These are phyloP conservation scores for Botrytis cinerea DNA, from an alignment of 2,329 filamentous ascomycete genomes.

Conservation along the genomic window DNA sequence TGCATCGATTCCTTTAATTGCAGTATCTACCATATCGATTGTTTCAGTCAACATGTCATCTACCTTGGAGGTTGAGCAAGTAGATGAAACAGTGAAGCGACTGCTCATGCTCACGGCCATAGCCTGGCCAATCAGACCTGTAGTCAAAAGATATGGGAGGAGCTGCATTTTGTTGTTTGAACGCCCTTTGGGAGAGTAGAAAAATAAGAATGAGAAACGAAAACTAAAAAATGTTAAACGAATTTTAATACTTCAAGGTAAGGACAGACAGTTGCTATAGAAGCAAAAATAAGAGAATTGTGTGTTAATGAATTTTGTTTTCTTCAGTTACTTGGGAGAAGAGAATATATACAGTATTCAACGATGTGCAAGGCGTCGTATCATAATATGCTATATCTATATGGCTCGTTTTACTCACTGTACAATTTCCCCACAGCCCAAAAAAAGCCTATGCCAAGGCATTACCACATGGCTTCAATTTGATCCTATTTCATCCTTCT, in stretches of 20 bases:
- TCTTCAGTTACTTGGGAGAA: neutral
- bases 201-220: neutral
- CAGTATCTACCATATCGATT: constrained; percentile 20
- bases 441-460: constrained; percentile 2
- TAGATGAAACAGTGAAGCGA: constrained; percentile 20
- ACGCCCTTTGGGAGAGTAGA: neutral
- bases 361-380: neutral
- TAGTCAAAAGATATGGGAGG: neutral
- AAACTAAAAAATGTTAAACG: neutral
- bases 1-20: constrained; percentile 9
- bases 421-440: constrained; percentile 8
- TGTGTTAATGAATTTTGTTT: neutral
- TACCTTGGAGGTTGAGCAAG: constrained; percentile 18
- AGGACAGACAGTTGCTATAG: constrained; percentile 11
- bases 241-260: neutral
- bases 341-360: constrained; percentile 10
- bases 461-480: neutral
- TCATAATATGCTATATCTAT: neutral
- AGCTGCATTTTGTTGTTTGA: constrained; percentile 13
- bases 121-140: constrained; percentile 6
- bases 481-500: constrained; percentile 13
- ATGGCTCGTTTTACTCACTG: constrained; percentile 10
- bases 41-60: constrained; percentile 20
- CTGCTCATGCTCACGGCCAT: constrained; percentile 19
- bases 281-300: neutral